Evolutionary conservation across 352 stramenopile species (phyloP), one percentile per base, ranked within the genome.

Genomic region (Pythium pyrilobum): DNA sequence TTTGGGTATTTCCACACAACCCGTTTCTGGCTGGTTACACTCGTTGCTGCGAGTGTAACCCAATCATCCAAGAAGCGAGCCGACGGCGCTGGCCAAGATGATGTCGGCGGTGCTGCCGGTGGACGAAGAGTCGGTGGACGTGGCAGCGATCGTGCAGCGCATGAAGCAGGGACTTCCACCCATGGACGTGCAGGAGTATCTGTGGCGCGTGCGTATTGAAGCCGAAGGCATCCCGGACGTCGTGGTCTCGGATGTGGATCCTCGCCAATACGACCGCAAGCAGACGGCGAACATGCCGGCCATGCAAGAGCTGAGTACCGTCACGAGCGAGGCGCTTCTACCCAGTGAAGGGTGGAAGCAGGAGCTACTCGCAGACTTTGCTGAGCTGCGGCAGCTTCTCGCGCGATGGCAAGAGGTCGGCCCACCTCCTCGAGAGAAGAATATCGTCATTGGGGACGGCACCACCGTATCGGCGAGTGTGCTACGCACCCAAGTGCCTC

Each of bases 131-230:
- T 58, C 60, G 25, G 69, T 85, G 67, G 73, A 92, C 54, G 62
- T 89, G 25, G 59, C 66, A 40, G 71, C 77, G 15, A 86, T 91
- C 53, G 63, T 66, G 18, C 52, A 62, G 44, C 74, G 78, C 43
- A 92, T 92, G 81, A 66, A 75, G 36, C 65, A 76, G 34, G 77
- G 71, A 7, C 9, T 86, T 1, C 83, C 83, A 2, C 83, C 83
- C 0, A 66, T 72, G 21, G 72, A 92, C 50, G 83, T 88, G 4
- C 79, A 94, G 54, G 83, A 94, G 64, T 94, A 94, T 62, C 62
- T 94, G 7, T 94, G 83, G 83, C 74, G 83, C 23, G 83, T 94
- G 44, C 75, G 83, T 13, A 59, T 89, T 21, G 83, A 94, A 64
- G 83, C 81, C 15, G 77, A 89, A 46, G 71, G 64, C 25, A 86